These are phyloP conservation scores for Pinus albicaulis DNA, from an alignment of 75 land plant species.

Conservation along the genomic window DNA sequence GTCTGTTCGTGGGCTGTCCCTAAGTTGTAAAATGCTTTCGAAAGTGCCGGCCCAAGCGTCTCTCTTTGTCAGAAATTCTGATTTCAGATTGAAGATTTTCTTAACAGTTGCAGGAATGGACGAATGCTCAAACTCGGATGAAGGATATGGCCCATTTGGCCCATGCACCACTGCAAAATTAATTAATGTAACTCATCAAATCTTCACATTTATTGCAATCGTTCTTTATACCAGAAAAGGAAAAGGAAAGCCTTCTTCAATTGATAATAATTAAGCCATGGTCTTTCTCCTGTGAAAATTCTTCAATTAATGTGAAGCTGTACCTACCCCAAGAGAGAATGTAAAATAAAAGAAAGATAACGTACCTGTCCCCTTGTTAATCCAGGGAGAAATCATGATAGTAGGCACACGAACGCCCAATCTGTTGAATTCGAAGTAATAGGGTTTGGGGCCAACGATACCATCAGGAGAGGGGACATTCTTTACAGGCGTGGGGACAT, in stretches of 20 bases:
- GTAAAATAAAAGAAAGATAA: neutral
- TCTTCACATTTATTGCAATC: no score
- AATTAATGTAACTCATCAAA: no score
- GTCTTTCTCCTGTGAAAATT: no score
- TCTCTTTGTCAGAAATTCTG: conserved; percentile 66
- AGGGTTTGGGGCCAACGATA: conserved; percentile 34
- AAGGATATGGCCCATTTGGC: neutral
- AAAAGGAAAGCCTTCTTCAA: no score
- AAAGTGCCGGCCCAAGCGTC: conserved; percentile 98
- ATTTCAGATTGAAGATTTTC: conserved; percentile 78
- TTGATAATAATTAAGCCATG: no score
- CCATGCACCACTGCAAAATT: neutral
- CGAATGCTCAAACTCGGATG: conserved; percentile 5
- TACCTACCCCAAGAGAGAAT: neutral
- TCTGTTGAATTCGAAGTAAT: conserved; percentile 57
- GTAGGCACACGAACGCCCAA: conserved; percentile 78
- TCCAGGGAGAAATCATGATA: conserved; percentile 70
- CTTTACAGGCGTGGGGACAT: conserved; percentile 63
- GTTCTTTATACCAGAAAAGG: no score
- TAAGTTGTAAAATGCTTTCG: conserved; percentile 18
- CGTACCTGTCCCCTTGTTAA: conserved; percentile 62
- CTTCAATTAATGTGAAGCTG: no score
- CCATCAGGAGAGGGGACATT: conserved; percentile 74
- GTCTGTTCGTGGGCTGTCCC: neutral
- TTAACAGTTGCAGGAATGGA: conserved; percentile 41